These are phyloP conservation scores for Aspergillus amoenus DNA, from an alignment of 2,329 filamentous ascomycete species.

Conservation along the genomic window DNA sequence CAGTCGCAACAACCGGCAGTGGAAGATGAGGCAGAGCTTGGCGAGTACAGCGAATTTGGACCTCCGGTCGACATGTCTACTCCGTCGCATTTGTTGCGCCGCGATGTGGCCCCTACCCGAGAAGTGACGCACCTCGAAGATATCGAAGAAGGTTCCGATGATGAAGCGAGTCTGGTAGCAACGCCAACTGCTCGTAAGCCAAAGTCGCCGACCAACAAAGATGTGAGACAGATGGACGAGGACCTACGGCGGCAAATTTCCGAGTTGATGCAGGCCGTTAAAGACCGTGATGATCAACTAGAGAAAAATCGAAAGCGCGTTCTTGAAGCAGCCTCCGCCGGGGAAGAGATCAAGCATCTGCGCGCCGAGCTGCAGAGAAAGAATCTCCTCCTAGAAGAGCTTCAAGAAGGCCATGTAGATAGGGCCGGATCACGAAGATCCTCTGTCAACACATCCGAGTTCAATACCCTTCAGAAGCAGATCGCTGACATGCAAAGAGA, in stretches of 20 bases:
- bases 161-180: conserved; percentile 11
- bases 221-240: conserved; percentile 19
- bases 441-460: conserved; percentile 19
- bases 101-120: conserved; percentile 25
- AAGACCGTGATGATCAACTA: conserved; percentile 36
- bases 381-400: conserved; percentile 27
- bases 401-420: conserved; percentile 24
- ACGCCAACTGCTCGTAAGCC: conserved; percentile 30
- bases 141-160: conserved; percentile 35
- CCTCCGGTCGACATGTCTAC: conserved; percentile 46
- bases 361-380: conserved; percentile 38
- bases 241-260: conserved; percentile 32
- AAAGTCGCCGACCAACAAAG: conserved; percentile 19
- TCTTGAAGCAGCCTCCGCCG: conserved; percentile 36
- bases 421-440: conserved; percentile 29
- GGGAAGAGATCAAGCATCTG: conserved; percentile 40
- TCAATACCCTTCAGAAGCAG: conserved; percentile 30
- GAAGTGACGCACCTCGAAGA: conserved; percentile 37
- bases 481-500: conserved; percentile 34
- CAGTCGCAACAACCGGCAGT: conserved; percentile 26
- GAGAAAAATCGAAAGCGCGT: conserved; percentile 31
- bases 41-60: conserved; percentile 43
- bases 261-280: conserved; percentile 31
- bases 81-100: conserved; percentile 40
- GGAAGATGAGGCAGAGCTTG: conserved; percentile 33